Evolutionary conservation across 2,329 filamentous ascomycete genomes (phyloP).

Genomic region (Pseudogymnoascus pannorum): DNA sequence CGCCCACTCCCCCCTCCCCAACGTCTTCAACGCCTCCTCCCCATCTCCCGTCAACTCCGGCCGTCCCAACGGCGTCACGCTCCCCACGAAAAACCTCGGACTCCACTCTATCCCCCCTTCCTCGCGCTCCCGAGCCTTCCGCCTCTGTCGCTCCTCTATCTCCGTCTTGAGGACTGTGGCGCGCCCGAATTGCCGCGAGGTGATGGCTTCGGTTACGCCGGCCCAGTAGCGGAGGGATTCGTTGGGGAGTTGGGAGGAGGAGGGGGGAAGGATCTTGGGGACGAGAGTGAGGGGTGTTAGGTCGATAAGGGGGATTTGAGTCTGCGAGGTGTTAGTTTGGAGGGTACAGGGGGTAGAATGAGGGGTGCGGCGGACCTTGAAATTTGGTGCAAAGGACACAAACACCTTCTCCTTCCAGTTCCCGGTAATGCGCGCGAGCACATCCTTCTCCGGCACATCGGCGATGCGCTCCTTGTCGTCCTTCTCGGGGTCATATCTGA

Average conservation of each 20-base stretch:
- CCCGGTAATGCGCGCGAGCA: slow-evolving; percentile 75
- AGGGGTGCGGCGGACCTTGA: slow-evolving; percentile 46
- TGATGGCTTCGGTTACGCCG: slow-evolving; percentile 78
- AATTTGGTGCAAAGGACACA: slow-evolving; percentile 53
- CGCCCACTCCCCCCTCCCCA: slow-evolving; percentile 40
- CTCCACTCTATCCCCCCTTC: slow-evolving; percentile 62
- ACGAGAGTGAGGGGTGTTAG: slow-evolving; percentile 74
- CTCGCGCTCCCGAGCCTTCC: slow-evolving; percentile 75
- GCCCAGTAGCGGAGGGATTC: slow-evolving; percentile 87
- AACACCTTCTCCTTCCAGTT: slow-evolving; percentile 71
- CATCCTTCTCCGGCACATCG: slow-evolving; percentile 78
- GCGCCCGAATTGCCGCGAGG: slow-evolving; percentile 70
- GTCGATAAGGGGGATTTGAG: slow-evolving; percentile 73
- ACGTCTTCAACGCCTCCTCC: slow-evolving; percentile 44
- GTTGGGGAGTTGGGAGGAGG: slow-evolving; percentile 73
- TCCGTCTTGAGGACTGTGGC: slow-evolving; percentile 86
- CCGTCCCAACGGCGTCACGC: slow-evolving; percentile 50
- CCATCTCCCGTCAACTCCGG: slow-evolving; percentile 59
- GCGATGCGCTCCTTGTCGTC: slow-evolving; percentile 73
- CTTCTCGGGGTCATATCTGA: slow-evolving; percentile 80
- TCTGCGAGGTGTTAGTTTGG: slow-evolving; percentile 18
- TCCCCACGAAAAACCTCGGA: slow-evolving; percentile 77
- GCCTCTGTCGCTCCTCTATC: slow-evolving; percentile 81
- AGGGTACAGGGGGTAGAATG: background rate
- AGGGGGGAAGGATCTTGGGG: slow-evolving; percentile 70